Percentiles rank a stretch among this genome's conserved stretches.
Evolutionary conservation across 169 alveolate genomes (phyloP).

Genomic region (Plasmodium inui): DNA sequence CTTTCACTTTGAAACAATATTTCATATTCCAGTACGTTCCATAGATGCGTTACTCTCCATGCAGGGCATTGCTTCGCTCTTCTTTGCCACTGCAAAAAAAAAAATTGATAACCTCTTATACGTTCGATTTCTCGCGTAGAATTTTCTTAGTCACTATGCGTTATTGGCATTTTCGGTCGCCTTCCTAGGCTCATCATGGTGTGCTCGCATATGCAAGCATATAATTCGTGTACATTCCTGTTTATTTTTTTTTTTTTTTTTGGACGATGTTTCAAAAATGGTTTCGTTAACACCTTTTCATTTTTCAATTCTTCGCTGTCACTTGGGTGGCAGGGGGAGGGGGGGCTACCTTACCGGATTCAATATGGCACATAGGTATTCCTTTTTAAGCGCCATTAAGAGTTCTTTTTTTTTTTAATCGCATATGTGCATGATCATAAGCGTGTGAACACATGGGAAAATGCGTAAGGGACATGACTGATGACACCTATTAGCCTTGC

Average conservation of each 20-base stretch:
- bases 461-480: background rate
- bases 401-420: background rate
- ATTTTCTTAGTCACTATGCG: background rate
- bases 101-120: background rate
- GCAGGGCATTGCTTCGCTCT: background rate
- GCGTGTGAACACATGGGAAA: background rate
- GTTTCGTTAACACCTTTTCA: background rate
- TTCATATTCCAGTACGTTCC: constrained; percentile 25
- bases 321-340: background rate
- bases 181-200: background rate
- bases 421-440: background rate
- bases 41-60: background rate
- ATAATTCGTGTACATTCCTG: background rate
- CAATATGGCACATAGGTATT: background rate
- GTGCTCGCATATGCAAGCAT: background rate
- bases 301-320: background rate
- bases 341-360: background rate
- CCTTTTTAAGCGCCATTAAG: background rate
- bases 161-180: background rate
- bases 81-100: background rate
- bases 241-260: background rate
- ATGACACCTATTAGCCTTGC: background rate
- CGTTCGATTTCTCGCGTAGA: background rate
- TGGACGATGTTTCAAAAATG: background rate
- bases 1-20: background rate